Evolutionary conservation across 1,139 yeast species (phyloP).

Genomic region (Suhomyces anneliseae): DNA sequence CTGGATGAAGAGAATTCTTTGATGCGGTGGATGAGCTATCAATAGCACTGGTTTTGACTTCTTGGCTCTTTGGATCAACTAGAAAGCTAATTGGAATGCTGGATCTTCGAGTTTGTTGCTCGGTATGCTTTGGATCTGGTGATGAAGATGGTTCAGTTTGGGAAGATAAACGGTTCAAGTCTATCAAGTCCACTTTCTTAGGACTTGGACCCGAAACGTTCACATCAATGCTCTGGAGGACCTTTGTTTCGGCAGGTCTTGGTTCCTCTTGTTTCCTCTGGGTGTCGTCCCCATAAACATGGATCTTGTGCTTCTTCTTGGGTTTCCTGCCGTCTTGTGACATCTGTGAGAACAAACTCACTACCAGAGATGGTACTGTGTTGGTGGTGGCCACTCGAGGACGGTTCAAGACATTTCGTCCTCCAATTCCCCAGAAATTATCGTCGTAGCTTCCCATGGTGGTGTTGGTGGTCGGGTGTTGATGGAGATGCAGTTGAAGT

Average conservation of each 20-base stretch:
- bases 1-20: too few species aligned
- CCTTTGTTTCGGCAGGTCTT: neutral
- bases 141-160: neutral
- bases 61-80: neutral
- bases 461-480: neutral
- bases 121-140: neutral
- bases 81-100: constrained; percentile 7
- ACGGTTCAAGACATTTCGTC: constrained; percentile 2
- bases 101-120: neutral
- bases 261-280: neutral
- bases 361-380: constrained; percentile 3
- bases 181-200: constrained; percentile 1
- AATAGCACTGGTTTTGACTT: neutral
- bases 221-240: neutral
- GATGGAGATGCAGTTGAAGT: neutral
- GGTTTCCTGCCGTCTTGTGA: constrained; percentile 3
- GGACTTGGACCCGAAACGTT: neutral
- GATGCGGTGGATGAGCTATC: neutral
- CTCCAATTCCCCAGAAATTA: constrained; percentile 2
- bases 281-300: constrained; percentile 6
- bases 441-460: constrained; percentile 4
- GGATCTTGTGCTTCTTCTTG: constrained; percentile 10
- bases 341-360: constrained; percentile 1
- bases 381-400: constrained; percentile 2
- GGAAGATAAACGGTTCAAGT: constrained; percentile 1